Evolutionary conservation across 129 eudicot species (phyloP), one percentile per base, ranked within the genome.

Genomic region (Flaveria sonorensis): DNA sequence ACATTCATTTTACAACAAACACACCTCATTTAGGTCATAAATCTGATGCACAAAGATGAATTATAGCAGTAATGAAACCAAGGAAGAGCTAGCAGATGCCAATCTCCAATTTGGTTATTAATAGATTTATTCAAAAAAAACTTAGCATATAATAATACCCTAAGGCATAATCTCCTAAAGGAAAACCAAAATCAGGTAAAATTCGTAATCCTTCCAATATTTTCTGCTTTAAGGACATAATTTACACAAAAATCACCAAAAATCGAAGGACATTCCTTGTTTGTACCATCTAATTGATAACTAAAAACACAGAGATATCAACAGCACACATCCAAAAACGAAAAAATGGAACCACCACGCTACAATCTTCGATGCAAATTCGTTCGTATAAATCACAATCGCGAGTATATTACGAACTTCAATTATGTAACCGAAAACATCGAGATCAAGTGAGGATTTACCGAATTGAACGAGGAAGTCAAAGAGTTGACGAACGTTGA

Each of bases 391-490:
- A 28, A 65, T 66, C 53, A 51, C 66, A 65, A 75, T 48, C 52
- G 24, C 14, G 19, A 75, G 28, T 68, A 70, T 32, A 70, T 47
- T 18, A 43, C 39, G 50, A 70, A 11, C 52, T 59, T 51, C 24
- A 78, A 45, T 43, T 59, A 59, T 46, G 76, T 73, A 20, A 52
- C 21, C 5, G 10, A 48, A 63, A 52, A 50, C 7, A 78, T 26
- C 50, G 63, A 81, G 73, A 70, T 21, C 47, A 1, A 61, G 63
- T 20, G 10, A 26, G 18, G 50, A 36, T 26, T 20, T 88, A 93
- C 97, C 98, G 65, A 93, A 91, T 83, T 93, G 96, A 43, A 91
- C 90, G 51, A 93, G 96, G 88, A 93, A 93, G 30, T 91, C 97
- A 68, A 93, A 93, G 78, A 93, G 96, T 77, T 88, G 90, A 75